Evolutionary conservation across 495 filamentous ascomycete species (phyloP).

Genomic region (Xylaria longipes): DNA sequence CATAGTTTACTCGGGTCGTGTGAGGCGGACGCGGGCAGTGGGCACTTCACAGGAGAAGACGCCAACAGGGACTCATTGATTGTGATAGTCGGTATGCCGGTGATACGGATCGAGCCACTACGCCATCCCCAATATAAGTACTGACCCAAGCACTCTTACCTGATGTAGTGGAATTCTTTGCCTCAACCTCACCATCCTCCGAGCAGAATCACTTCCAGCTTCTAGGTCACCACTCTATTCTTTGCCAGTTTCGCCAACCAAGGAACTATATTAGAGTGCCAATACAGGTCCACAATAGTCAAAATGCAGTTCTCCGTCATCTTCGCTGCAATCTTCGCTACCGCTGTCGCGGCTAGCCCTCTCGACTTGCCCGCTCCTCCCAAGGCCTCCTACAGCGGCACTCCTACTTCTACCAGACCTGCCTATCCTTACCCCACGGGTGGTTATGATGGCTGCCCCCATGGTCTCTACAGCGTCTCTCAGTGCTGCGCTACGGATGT

Average conservation of each 20-base stretch:
- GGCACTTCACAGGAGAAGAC: background rate
- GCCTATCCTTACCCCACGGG: constrained; percentile 2
- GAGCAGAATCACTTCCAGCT: background rate
- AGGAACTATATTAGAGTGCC: constrained; percentile 5
- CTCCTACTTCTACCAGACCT: constrained; percentile 7
- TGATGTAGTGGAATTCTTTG: too few relatives aligned
- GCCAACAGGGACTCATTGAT: background rate
- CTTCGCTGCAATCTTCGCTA: constrained; percentile 12
- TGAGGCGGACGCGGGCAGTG: background rate
- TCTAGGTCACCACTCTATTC: constrained; percentile 7
- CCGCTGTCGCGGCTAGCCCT: constrained; percentile 18
- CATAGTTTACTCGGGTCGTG: background rate
- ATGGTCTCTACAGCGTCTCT: constrained; percentile 32
- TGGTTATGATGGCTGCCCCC: constrained; percentile 19
- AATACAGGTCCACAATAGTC: constrained; percentile 1
- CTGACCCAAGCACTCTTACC: background rate
- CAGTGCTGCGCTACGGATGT: constrained; percentile 53
- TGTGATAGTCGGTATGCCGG: constrained; percentile 9
- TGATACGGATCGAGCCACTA: background rate
- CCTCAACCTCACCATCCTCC: background rate
- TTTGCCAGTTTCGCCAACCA: background rate
- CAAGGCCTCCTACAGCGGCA: constrained; percentile 1
- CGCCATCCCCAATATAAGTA: constrained; percentile 7
- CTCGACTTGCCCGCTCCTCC: constrained; percentile 9
- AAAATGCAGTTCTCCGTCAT: constrained; percentile 23